phyloP scores from a whole-genome alignment of 345 rosid genomes.

The Corchorus capsularis region DNA sequence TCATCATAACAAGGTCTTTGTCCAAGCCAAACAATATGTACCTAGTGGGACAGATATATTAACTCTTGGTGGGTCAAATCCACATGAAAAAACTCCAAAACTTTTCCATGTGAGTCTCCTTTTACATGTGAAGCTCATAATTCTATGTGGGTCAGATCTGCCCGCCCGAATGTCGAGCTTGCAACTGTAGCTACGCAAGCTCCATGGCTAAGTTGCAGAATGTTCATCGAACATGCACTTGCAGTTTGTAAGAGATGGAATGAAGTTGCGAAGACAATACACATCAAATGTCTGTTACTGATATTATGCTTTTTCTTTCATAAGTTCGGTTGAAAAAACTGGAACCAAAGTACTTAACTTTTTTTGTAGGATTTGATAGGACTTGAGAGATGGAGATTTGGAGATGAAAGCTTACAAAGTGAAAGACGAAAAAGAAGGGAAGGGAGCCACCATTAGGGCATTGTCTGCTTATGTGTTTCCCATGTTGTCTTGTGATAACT shows the following conservation, averaged over 20 bases:
- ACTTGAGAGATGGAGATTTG: conserved; percentile 15
- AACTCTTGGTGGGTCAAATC: conserved; percentile 31
- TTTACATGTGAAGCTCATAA: conserved; percentile 40
- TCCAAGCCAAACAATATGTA: conserved; percentile 18
- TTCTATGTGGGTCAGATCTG: conserved; percentile 36
- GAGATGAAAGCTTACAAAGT: conserved; percentile 12
- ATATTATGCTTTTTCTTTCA: not conserved
- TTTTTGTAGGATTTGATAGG: conserved; percentile 21
- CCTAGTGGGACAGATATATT: conserved; percentile 33
- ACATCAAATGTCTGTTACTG: not conserved
- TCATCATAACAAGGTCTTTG: conserved; percentile 18
- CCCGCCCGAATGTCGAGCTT: not conserved
- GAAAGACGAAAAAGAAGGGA: not conserved
- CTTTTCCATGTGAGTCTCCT: conserved; percentile 24
- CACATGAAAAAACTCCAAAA: conserved; percentile 12
- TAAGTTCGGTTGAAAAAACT: conserved; percentile 11
- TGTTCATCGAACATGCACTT: not conserved
- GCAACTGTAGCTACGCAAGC: not conserved
- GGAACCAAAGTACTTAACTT: conserved; percentile 19
- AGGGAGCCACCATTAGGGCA: conserved; percentile 7
- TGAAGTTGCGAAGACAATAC: not conserved
- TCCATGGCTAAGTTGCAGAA: conserved; percentile 13
- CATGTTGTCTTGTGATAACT: conserved; percentile 8
- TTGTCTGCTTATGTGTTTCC: conserved; percentile 21
- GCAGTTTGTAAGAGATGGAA: not conserved